Evolutionary conservation across 1,139 yeast genomes (phyloP).

Genomic region (Arxiozyma telluris): DNA sequence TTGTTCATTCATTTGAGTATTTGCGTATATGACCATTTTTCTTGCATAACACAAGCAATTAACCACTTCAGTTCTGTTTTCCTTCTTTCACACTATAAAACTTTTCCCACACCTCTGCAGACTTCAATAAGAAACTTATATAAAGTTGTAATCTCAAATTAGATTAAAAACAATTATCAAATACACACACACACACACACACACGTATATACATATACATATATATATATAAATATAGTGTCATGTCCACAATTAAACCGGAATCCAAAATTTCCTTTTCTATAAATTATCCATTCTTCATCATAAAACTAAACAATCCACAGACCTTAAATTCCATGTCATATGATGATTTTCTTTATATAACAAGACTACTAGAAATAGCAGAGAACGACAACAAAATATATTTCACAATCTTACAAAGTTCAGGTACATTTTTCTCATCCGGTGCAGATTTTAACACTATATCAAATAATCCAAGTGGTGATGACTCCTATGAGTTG

Average conservation of each 20-base stretch:
- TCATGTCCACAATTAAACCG: constrained; percentile 1
- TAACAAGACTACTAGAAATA: constrained; percentile 51
- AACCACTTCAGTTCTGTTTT: no score
- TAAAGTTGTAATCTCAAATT: no score
- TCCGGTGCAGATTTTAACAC: constrained; percentile 73
- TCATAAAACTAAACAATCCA: constrained; percentile 64
- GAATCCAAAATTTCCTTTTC: constrained; percentile 13
- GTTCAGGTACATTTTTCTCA: constrained; percentile 70
- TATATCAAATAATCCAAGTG: constrained; percentile 20
- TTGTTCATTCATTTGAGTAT: no score
- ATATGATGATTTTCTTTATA: constrained; percentile 52
- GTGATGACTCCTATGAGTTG: constrained; percentile 27
- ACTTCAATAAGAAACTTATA: no score
- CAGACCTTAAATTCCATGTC: constrained; percentile 58
- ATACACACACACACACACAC: no score
- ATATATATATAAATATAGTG: no score
- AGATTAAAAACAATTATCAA: no score
- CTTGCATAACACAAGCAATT: no score
- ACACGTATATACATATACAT: no score
- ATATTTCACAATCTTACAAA: constrained; percentile 55
- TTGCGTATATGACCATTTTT: no score
- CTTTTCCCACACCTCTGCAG: no score
- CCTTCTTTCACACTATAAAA: no score
- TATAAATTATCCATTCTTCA: constrained; percentile 25
- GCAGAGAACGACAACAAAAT: constrained; percentile 66